Base-by-base conservation (phyloP, 2,329 filamentous ascomycete species). In the Cercospora berteroae region DNA sequence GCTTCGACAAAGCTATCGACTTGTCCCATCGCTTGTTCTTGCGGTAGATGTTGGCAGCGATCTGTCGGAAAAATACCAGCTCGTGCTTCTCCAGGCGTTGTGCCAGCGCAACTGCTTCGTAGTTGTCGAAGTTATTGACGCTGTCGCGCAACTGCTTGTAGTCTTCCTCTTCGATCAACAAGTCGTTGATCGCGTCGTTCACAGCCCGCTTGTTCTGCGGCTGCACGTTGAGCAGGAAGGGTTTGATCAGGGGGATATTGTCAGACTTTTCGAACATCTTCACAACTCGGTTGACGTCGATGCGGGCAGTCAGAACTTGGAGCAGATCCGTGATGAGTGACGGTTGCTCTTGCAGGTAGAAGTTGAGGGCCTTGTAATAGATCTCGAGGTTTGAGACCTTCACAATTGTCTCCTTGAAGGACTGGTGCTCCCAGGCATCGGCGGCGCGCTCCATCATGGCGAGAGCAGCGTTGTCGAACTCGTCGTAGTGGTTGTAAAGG, bases 11-110 rank as follows among this genome's bases (percentile, higher is more conserved):
- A 36, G 93, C 88, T 80, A 99, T 99, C 4, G 94, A 97, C 84
- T 98, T 98, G 84, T 98, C 94, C 96, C 96, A 99, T 71, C 95
- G 89, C 90, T 98, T 98, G 86, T 97, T 98, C 87, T 98, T 99
- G 80, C 96, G 93, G 85, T 98, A 99, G 81, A 99, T 99, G 82
- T 87, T 97, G 72, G 96, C 93, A 4, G 95, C 95, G 77, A 99
- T 97, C 81, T 99, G 95, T 77, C 95, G 90, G 90, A 99, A 99
- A 86, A 99, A 99, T 71, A 99, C 94, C 59, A 99, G 84, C 66
- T 99, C 95, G 78, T 99, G 96, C 84, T 95, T 95, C 87, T 99
- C 96, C 10, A 99, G 86, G 65, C 95, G 91, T 78, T 91, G 87
- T 2, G 95, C 96, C 68, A 99, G 88, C 27, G 96, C 94, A 57